Conservation (phyloP, 2,329 filamentous ascomycete species). For the Epichloe gansuensis region DNA sequence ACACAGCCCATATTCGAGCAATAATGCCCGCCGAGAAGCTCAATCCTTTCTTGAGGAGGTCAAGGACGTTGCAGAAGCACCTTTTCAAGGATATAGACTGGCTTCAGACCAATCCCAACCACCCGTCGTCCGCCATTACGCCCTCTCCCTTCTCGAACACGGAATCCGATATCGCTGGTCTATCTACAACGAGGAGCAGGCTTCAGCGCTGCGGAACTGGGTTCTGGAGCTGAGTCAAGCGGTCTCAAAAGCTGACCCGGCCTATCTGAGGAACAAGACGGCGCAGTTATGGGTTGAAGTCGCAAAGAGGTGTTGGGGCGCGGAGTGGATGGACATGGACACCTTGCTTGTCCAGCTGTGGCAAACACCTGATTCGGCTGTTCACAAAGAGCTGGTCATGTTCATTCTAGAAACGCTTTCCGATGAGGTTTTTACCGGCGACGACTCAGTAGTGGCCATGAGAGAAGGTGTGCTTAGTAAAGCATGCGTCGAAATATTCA, state of each 20-base stretch:
- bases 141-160: slow-evolving; percentile 81
- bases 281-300: slow-evolving; percentile 91
- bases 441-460: slow-evolving; percentile 74
- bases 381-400: slow-evolving; percentile 74
- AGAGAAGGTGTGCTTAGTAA: slow-evolving; percentile 76
- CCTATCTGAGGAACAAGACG: slow-evolving; percentile 84
- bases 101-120: slow-evolving; percentile 64
- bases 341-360: slow-evolving; percentile 68
- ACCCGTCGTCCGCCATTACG: slow-evolving; percentile 82
- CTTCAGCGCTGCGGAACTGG: slow-evolving; percentile 57
- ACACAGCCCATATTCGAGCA: slow-evolving; percentile 69
- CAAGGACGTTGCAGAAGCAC: slow-evolving; percentile 67
- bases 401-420: slow-evolving; percentile 82
- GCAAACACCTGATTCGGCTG: slow-evolving; percentile 51
- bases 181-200: slow-evolving; percentile 56
- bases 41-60: slow-evolving; percentile 75
- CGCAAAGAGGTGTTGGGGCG: slow-evolving; percentile 85
- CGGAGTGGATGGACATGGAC: slow-evolving; percentile 94
- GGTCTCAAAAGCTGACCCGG: slow-evolving; percentile 58
- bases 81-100: slow-evolving; percentile 72
- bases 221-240: slow-evolving; percentile 65
- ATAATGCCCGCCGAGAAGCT: slow-evolving; percentile 70
- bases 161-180: slow-evolving; percentile 77
- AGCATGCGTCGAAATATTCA: slow-evolving; percentile 88
- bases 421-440: slow-evolving; percentile 84